Conservation (phyloP, 805 yeast species). For the Kuraishia ogatae region DNA sequence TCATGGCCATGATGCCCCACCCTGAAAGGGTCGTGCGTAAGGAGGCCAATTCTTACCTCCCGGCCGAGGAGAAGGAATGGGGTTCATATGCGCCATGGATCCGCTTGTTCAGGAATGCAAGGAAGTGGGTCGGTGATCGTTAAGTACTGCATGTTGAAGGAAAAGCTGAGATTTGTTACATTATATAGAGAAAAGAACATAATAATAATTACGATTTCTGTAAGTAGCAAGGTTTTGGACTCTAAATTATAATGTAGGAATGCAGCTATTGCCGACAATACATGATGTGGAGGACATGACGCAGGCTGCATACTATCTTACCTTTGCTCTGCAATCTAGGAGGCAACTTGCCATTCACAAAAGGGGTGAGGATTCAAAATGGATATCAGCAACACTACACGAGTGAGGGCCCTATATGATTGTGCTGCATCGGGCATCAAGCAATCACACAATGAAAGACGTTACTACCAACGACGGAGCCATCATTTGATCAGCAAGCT, state of each 20-base stretch:
- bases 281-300: too few species aligned
- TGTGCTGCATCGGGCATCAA: too few species aligned
- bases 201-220: too few species aligned
- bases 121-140: slow-evolving; percentile 71
- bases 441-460: too few species aligned
- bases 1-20: slow-evolving; percentile 98
- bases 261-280: too few species aligned
- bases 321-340: too few species aligned
- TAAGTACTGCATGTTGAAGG: neutral
- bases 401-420: too few species aligned
- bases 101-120: slow-evolving; percentile 82
- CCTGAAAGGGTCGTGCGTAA: slow-evolving; percentile 91
- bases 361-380: neutral
- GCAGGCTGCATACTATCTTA: too few species aligned
- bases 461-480: too few species aligned
- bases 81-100: slow-evolving; percentile 93
- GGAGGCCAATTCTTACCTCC: slow-evolving; percentile 90
- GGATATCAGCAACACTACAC: slow-evolving; percentile 9
- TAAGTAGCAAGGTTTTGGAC: neutral
- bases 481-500: too few species aligned
- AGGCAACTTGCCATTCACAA: too few species aligned
- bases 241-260: too few species aligned
- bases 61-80: slow-evolving; percentile 55
- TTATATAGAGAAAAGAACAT: neutral
- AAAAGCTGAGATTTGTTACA: neutral